Evolutionary conservation across 352 stramenopile genomes (phyloP), one percentile per base, ranked within the genome.

Genomic region (Detonula confervacea): DNA sequence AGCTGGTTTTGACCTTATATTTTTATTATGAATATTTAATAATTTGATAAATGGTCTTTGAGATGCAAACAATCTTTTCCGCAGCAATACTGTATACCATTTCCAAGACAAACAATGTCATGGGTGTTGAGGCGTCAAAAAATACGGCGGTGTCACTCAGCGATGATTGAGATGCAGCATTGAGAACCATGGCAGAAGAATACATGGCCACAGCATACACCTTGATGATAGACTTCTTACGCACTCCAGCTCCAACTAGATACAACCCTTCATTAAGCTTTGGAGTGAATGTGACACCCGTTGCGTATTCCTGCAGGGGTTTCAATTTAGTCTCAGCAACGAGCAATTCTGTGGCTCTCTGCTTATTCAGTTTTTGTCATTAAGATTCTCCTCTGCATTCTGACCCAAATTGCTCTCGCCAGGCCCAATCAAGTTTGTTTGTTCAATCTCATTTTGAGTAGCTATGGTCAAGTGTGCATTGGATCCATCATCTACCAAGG

Each of bases 51-150:
- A n/a, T n/a, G n/a, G n/a, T n/a, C n/a, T n/a, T n/a, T n/a, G n/a
- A n/a, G n/a, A n/a, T n/a, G n/a, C n/a, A n/a, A 4, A 79, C 82
- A 78, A 91, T 89, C 66, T 89, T 91, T 51, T 91, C 81, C 5
- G 85, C 81, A 14, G 74, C 70, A 33, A 86, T 81, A 47, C 81
- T 87, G 46, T 89, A 89, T 56, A 86, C 84, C 85, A 91, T 91
- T 68, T 89, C 60, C 14, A 91, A 49, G 2, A 87, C 64, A 81
- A 91, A 91, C 1, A 81, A 71, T 5, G 83, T 86, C 37, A 63
- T 33, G 0, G 39, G 37, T 44, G 51, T 61, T 57, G 75, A 35
- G 16, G 44, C 0, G 14, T 20, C n/a, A n/a, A 71, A 71, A 37
- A 8, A n/a, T 59, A 16, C 51, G 51, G 29, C n/a, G n/a, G n/a